Evolutionary conservation across 2,329 filamentous ascomycete genomes (phyloP).

Genomic region (Pestalotiopsis sp.): DNA sequence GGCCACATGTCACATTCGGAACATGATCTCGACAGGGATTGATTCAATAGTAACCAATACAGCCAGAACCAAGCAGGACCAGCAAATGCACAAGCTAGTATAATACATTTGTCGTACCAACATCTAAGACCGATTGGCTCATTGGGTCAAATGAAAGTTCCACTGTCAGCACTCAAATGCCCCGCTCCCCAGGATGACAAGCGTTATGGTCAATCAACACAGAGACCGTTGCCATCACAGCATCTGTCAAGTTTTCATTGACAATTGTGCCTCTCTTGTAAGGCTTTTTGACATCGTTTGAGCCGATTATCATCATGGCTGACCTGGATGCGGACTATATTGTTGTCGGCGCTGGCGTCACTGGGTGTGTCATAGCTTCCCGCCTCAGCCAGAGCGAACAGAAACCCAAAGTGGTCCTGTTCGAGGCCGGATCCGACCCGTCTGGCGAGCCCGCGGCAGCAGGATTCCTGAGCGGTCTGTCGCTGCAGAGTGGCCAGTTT

Average conservation of each 20-base stretch:
- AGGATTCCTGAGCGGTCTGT: slow-evolving; percentile 24
- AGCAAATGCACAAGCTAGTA: neutral
- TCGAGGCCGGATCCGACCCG: slow-evolving; percentile 27
- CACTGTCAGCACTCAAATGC: neutral
- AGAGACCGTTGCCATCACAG: neutral
- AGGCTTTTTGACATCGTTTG: neutral
- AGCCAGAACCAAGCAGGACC: too few species aligned
- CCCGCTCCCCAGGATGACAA: neutral
- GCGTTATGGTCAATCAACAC: neutral
- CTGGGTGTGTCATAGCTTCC: slow-evolving; percentile 26
- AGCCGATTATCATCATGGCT: neutral
- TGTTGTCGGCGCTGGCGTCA: slow-evolving; percentile 28
- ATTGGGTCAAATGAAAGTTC: neutral
- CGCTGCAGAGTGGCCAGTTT: slow-evolving; percentile 23
- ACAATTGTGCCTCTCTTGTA: neutral
- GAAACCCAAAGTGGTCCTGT: slow-evolving; percentile 22
- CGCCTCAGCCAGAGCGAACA: slow-evolving; percentile 24
- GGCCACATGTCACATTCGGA: too few species aligned
- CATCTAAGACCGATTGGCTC: neutral
- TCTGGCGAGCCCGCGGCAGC: slow-evolving; percentile 21
- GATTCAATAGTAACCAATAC: too few species aligned
- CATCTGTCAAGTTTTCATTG: neutral
- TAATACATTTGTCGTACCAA: neutral
- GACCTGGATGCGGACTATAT: slow-evolving; percentile 23
- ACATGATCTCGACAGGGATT: too few species aligned